phyloP scores from a whole-genome alignment of 257 asterid genomes.

The Solanum rostratum region DNA sequence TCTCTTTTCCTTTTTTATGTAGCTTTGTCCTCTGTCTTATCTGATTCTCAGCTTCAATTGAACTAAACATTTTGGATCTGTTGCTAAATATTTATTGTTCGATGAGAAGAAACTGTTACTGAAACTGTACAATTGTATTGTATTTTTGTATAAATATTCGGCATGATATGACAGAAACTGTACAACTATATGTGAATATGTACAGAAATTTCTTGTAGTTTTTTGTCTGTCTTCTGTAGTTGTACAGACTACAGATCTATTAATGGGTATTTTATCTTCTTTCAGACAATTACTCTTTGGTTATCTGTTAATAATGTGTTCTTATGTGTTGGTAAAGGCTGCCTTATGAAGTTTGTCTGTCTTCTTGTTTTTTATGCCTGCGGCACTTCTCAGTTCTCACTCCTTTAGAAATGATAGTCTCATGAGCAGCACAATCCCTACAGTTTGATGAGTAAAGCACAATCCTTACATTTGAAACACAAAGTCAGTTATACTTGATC shows the following conservation, averaged over 20 bases:
- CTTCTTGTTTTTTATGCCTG: too few relatives aligned
- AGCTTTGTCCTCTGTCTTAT: background rate
- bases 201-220: background rate
- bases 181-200: too few relatives aligned
- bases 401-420: too few relatives aligned
- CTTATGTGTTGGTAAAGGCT: background rate
- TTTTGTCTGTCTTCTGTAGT: slow-evolving; percentile 10
- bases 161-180: too few relatives aligned
- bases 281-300: slow-evolving; percentile 9
- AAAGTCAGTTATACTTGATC: background rate
- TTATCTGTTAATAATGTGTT: background rate
- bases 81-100: slow-evolving; percentile 23
- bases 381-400: too few relatives aligned
- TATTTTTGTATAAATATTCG: slow-evolving; percentile 51
- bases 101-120: slow-evolving; percentile 15
- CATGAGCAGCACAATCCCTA: too few relatives aligned
- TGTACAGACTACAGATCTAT: slow-evolving; percentile 64
- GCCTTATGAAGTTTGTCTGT: background rate
- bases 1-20: background rate
- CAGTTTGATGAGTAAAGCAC: too few relatives aligned
- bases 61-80: slow-evolving; percentile 9
- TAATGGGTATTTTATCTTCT: slow-evolving; percentile 16
- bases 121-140: slow-evolving; percentile 39
- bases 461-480: background rate
- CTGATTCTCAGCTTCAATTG: background rate